Evolutionary conservation across 2,329 filamentous ascomycete genomes (phyloP).

Genomic region (Paecilomyces niveus): DNA sequence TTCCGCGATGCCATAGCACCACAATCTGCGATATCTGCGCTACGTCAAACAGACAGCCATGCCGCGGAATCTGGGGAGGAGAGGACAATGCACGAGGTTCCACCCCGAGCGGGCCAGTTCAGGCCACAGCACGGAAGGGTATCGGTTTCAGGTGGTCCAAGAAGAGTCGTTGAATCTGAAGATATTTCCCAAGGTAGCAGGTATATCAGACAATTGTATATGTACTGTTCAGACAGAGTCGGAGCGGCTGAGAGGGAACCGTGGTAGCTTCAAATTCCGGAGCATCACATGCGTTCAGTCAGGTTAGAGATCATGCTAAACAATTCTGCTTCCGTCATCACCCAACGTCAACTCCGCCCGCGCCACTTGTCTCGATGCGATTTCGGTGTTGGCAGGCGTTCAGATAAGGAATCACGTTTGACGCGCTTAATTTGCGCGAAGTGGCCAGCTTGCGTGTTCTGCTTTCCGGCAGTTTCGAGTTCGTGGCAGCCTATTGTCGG

Average conservation of each 20-base stretch:
- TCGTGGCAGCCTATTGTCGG: not conserved
- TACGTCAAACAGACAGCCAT: constrained; percentile 23
- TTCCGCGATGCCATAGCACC: not conserved
- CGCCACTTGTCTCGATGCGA: constrained; percentile 4
- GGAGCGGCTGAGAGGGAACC: not conserved
- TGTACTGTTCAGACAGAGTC: not conserved
- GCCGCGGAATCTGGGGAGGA: constrained; percentile 8
- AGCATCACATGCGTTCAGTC: not conserved
- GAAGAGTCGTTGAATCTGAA: not conserved
- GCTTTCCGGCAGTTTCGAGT: too few relatives aligned
- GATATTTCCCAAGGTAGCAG: not conserved
- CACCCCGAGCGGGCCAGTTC: not conserved
- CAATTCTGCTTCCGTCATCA: constrained; percentile 3
- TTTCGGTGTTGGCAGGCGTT: not conserved
- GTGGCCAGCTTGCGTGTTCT: not conserved
- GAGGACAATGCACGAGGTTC: constrained; percentile 1
- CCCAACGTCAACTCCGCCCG: constrained; percentile 11
- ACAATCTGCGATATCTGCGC: not conserved
- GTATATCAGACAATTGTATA: not conserved
- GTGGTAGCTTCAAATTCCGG: not conserved
- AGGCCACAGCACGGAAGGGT: not conserved
- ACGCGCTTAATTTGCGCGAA: not conserved
- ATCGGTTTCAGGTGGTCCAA: not conserved
- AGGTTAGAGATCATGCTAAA: not conserved
- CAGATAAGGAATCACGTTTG: not conserved